phyloP scores from a whole-genome alignment of 306 rosid species.

The Carpinus fangiana region DNA sequence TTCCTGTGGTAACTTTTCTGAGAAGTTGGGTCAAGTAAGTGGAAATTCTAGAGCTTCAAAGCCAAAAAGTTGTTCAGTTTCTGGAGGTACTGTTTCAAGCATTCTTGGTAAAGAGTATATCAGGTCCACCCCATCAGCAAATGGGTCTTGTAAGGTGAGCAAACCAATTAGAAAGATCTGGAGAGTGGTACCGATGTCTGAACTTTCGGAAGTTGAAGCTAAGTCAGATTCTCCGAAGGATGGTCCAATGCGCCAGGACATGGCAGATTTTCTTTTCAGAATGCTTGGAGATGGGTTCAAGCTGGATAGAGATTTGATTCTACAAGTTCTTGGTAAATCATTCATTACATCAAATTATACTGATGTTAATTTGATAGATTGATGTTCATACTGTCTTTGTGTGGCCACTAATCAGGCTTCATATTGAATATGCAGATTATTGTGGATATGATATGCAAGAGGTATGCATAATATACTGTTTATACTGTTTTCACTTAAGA shows the following conservation, averaged over 20 bases:
- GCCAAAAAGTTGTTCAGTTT: constrained; percentile 45
- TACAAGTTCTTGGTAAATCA: constrained; percentile 70
- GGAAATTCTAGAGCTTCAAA: constrained; percentile 28
- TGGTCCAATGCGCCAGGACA: constrained; percentile 28
- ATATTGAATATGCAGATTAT: constrained; percentile 57
- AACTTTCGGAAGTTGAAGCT: constrained; percentile 41
- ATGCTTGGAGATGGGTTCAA: constrained; percentile 85
- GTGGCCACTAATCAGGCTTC: constrained; percentile 33
- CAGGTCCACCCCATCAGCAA: constrained; percentile 32
- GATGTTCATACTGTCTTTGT: background rate
- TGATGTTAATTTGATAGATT: background rate
- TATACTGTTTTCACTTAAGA: too few species aligned
- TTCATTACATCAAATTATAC: constrained; percentile 1
- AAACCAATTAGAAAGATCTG: constrained; percentile 44
- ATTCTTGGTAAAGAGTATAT: constrained; percentile 56
- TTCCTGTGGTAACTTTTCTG: constrained; percentile 29
- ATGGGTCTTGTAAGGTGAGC: constrained; percentile 28
- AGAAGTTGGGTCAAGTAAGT: constrained; percentile 34
- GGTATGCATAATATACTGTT: constrained; percentile 39
- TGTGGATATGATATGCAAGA: constrained; percentile 79
- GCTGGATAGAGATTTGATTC: constrained; percentile 63
- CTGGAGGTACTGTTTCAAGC: constrained; percentile 67
- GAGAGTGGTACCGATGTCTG: constrained; percentile 41
- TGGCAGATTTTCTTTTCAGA: constrained; percentile 63
- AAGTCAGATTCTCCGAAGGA: constrained; percentile 29